A percentile compares a stretch with the other conserved stretches of the same genome.
Evolutionary conservation across 139 green algal species (phyloP).

Genomic region (Asterochloris erici): DNA sequence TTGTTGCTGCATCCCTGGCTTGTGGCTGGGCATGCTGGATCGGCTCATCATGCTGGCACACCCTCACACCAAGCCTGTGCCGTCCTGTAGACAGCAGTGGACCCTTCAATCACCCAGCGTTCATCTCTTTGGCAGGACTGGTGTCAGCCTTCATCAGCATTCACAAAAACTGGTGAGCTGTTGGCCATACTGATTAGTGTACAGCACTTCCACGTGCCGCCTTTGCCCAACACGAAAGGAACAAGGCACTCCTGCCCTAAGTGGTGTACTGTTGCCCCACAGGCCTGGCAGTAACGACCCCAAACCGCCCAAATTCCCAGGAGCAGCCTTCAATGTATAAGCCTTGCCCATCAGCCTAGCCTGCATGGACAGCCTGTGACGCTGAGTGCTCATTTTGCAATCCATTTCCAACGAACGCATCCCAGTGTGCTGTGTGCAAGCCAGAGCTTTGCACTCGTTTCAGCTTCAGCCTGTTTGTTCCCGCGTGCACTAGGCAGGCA

Average conservation of each 20-base stretch:
- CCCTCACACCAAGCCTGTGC: neutral
- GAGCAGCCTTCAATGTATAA: constrained; percentile 18
- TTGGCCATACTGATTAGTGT: too few relatives aligned
- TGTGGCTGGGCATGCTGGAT: too few relatives aligned
- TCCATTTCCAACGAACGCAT: too few relatives aligned
- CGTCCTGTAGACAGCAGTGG: constrained; percentile 27
- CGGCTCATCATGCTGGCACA: neutral
- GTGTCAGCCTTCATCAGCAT: constrained; percentile 61
- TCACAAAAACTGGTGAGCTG: constrained; percentile 73
- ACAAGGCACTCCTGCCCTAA: too few relatives aligned
- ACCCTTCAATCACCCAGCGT: constrained; percentile 34
- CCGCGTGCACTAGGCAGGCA: too few relatives aligned
- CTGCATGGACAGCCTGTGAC: too few relatives aligned
- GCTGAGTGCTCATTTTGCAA: too few relatives aligned
- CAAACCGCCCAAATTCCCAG: constrained; percentile 11
- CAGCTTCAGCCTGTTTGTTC: too few relatives aligned
- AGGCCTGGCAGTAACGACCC: constrained; percentile 7
- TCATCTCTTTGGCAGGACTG: constrained; percentile 60
- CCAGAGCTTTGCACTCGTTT: too few relatives aligned
- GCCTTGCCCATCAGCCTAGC: neutral
- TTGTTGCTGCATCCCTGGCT: neutral
- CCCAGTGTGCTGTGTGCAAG: too few relatives aligned
- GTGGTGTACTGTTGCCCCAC: neutral
- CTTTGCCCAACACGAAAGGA: too few relatives aligned
- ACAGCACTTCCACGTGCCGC: too few relatives aligned